A percentile compares a stretch with the other conserved stretches of the same genome.
These are phyloP conservation scores for Nakazawaea ernobii DNA, from an alignment of 805 yeast species.

Conservation along the genomic window DNA sequence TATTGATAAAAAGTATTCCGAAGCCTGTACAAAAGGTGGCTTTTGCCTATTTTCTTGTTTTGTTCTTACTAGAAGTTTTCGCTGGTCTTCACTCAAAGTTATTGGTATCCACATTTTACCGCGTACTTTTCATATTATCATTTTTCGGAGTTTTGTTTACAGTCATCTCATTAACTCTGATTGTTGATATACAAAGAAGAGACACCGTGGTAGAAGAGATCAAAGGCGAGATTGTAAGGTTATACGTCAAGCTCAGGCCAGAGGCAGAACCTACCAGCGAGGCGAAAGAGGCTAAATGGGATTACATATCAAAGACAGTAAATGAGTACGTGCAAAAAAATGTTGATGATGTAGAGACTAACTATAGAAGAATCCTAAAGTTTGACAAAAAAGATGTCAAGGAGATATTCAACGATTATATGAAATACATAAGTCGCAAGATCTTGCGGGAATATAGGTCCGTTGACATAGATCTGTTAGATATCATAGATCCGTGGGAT, in stretches of 20 bases:
- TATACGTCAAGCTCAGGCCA: slow-evolving; percentile 4
- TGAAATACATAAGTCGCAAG: slow-evolving; percentile 2
- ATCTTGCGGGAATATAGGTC: slow-evolving; percentile 1
- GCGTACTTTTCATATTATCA: not conserved
- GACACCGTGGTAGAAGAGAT: not conserved
- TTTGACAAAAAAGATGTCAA: not conserved
- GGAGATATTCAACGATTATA: not conserved
- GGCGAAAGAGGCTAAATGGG: slow-evolving; percentile 1
- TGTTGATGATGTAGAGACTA: not conserved
- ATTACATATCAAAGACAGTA: not conserved
- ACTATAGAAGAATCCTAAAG: not conserved
- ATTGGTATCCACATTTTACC: not conserved
- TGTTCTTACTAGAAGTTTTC: not conserved
- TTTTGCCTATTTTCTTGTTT: not conserved
- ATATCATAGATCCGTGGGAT: slow-evolving; percentile 8
- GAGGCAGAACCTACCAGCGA: not conserved
- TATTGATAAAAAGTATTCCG: slow-evolving; percentile 1
- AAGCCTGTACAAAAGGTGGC: not conserved
- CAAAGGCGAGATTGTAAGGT: slow-evolving; percentile 1
- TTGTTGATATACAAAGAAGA: not conserved
- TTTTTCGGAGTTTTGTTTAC: not conserved
- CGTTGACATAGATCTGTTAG: not conserved
- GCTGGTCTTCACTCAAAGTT: not conserved
- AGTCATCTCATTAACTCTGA: not conserved
- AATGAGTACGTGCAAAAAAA: not conserved